A percentile compares a stretch with the other conserved stretches of the same genome.
Evolutionary conservation across 1,284 basidiomycete genomes (phyloP).

Genomic region (Violaceomyces palustris): DNA sequence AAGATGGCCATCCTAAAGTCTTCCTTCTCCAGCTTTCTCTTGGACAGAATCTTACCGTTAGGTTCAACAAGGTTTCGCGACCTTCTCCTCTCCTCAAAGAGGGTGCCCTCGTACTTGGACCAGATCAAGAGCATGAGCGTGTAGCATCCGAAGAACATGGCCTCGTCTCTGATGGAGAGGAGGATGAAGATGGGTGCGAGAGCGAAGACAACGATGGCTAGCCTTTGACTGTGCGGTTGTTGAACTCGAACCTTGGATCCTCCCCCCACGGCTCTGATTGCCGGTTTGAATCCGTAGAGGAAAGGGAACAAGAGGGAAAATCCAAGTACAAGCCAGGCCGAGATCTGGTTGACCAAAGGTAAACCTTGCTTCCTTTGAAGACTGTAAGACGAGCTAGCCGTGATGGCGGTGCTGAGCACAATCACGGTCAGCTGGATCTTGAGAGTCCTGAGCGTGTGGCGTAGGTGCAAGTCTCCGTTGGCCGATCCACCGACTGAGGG

Average conservation of each 20-base stretch:
- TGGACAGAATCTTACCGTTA: not conserved
- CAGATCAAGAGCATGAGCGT: slow-evolving; percentile 64
- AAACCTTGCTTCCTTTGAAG: slow-evolving; percentile 67
- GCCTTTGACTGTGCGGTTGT: slow-evolving; percentile 44
- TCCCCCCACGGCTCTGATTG: slow-evolving; percentile 46
- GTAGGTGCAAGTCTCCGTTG: slow-evolving; percentile 3
- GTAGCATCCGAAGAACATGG: slow-evolving; percentile 72
- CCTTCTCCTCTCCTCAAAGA: slow-evolving; percentile 15
- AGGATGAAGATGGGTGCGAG: slow-evolving; percentile 74
- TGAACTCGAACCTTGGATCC: slow-evolving; percentile 4
- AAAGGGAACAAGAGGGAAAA: slow-evolving; percentile 31
- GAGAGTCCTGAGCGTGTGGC: slow-evolving; percentile 25
- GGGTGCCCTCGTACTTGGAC: slow-evolving; percentile 63
- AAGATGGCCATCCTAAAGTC: slow-evolving; percentile 72
- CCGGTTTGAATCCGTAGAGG: slow-evolving; percentile 31
- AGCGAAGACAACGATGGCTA: slow-evolving; percentile 54
- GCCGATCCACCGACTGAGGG: not conserved
- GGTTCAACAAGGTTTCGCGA: not conserved
- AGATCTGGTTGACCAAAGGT: slow-evolving; percentile 62
- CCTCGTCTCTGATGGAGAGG: slow-evolving; percentile 76
- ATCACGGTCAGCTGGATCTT: slow-evolving; percentile 53
- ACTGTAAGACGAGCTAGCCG: slow-evolving; percentile 60
- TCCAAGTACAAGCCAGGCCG: slow-evolving; percentile 64
- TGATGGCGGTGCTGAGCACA: slow-evolving; percentile 57
- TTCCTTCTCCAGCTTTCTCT: slow-evolving; percentile 37